These are phyloP conservation scores for Cryptosporidium baileyi DNA, from an alignment of 169 alveolate genomes.

Conservation along the genomic window DNA sequence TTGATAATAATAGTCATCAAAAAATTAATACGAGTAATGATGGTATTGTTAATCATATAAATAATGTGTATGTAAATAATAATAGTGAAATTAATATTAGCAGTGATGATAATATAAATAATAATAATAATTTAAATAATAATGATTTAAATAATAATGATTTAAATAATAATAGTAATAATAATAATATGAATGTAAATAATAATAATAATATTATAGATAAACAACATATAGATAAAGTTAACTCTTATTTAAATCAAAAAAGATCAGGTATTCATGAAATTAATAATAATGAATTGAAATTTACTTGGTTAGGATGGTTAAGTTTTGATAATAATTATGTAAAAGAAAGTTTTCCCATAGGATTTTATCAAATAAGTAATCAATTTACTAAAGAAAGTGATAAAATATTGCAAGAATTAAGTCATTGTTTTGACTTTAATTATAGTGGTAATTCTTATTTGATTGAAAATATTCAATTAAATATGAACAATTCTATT, in stretches of 20 bases:
- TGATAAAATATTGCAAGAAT: not conserved
- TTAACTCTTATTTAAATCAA: not conserved
- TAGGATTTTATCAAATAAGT: conserved; percentile 34
- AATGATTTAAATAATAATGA: too few species aligned
- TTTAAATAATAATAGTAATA: too few species aligned
- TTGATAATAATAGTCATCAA: too few species aligned
- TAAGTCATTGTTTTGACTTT: not conserved
- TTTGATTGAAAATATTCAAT: not conserved
- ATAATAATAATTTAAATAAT: too few species aligned
- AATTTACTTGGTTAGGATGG: conserved; percentile 60
- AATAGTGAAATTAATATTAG: too few species aligned
- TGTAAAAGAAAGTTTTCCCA: not conserved
- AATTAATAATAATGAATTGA: not conserved
- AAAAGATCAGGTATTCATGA: not conserved
- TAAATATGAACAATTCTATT: conserved; percentile 1
- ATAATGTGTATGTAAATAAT: too few species aligned
- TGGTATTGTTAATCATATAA: too few species aligned
- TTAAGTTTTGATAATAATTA: not conserved
- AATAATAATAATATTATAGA: not conserved
- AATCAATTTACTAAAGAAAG: not conserved
- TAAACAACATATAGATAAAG: not conserved
- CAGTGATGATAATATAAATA: too few species aligned
- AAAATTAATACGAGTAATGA: too few species aligned
- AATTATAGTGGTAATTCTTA: not conserved
- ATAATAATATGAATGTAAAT: too few species aligned